Percentiles rank a stretch among this genome's conserved stretches.
phyloP scores from a whole-genome alignment of 441 rosid genomes.

The Pelargonium cotyledonis region DNA sequence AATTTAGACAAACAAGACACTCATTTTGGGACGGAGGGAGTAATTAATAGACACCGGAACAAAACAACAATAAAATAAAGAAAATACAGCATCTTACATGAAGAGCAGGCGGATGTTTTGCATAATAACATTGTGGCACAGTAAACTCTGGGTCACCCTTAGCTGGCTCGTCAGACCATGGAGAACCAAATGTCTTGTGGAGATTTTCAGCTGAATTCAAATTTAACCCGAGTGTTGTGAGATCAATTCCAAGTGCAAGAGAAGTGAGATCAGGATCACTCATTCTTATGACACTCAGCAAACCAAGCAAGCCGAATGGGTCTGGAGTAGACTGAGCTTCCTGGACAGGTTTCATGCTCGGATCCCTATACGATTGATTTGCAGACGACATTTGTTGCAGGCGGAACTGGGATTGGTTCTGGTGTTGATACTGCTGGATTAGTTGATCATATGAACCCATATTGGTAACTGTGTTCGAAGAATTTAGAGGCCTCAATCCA shows the following conservation, averaged over 20 bases:
- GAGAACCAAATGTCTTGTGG: constrained; percentile 90
- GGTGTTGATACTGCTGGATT: constrained; percentile 83
- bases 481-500: constrained; percentile 78
- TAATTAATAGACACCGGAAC: too few relatives aligned
- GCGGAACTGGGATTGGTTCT: constrained; percentile 72
- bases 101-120: constrained; percentile 60
- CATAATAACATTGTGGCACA: constrained; percentile 80
- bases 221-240: constrained; percentile 80
- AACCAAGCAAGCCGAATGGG: constrained; percentile 84
- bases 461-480: constrained; percentile 58
- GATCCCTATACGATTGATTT: constrained; percentile 81
- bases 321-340: constrained; percentile 64
- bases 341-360: constrained; percentile 62
- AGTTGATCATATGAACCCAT: constrained; percentile 71
- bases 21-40: too few relatives aligned
- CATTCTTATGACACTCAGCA: constrained; percentile 68
- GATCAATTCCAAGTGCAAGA: constrained; percentile 88
- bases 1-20: too few relatives aligned
- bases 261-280: constrained; percentile 80
- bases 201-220: constrained; percentile 83
- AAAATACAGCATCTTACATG: constrained; percentile 37
- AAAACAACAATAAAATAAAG: neutral
- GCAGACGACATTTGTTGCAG: constrained; percentile 69
- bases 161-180: constrained; percentile 91
- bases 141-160: constrained; percentile 87